Base-by-base conservation (phyloP, 352 stramenopile genomes). In the Phytophthora pinifolia region DNA sequence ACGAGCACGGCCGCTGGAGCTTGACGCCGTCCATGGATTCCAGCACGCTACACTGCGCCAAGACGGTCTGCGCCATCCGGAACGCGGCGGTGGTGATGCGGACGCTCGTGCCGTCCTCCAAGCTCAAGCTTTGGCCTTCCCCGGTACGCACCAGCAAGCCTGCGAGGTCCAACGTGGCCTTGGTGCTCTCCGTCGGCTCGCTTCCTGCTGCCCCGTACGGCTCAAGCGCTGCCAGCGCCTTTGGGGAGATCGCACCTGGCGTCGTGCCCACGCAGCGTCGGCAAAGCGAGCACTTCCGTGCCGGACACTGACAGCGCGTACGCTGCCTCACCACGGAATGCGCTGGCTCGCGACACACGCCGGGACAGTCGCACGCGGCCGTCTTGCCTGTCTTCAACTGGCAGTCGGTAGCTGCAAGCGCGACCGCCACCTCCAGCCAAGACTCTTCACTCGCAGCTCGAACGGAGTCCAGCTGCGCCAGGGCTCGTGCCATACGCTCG, bases 251-350 rank as follows among this genome's bases (percentile, higher is more conserved):
- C 8, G 65, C 54, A 0, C 79, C 81, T 13, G 67, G 67, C 1
- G 65, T 77, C 15, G 79, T 94, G 46, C 52, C 64, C 12, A 92
- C 58, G 39, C 79, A 94, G 20, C 81, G 79, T 47, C 72, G 73
- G 48, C 83, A 92, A 20, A 92, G 68, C 13, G 81, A 89, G 30
- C 83, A 92, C 57, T 94, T 92, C 37, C 77, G 80, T 14, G 79
- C 83, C n/a, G 78, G 76, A 34, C 81, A 94, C 35, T 89, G 78
- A 48, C 83, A 94, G 8, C 78, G 76, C 18, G 78, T 80, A n/a
- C 79, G 78, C 61, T 92, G 83, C 33, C 80, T 77, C 10, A 77
- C 74, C 22, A 94, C 76, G 8, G 83, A 80, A 62, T 92, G 83
- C 0, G 43, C 29, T 2, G 66, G 59, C 20, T 89, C 70, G 22